These are phyloP conservation scores for Tubosaeta sp. DNA, from an alignment of 768 basidiomycete genomes.

Conservation along the genomic window DNA sequence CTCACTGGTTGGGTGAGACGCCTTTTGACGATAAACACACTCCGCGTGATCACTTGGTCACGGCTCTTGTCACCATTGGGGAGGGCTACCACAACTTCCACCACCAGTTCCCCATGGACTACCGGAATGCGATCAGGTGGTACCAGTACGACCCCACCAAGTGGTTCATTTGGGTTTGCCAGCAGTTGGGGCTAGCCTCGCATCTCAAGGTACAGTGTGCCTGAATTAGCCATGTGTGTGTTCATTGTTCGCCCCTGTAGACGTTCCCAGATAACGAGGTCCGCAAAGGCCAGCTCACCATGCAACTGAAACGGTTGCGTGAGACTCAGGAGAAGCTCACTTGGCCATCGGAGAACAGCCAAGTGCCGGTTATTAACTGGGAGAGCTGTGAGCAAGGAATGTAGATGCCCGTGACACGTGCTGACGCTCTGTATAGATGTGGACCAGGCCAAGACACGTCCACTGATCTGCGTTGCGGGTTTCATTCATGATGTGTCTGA, in stretches of 20 bases:
- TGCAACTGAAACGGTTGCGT: conserved; percentile 87
- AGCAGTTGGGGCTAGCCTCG: conserved; percentile 45
- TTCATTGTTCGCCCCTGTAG: conserved; percentile 13
- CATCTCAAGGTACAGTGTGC: conserved; percentile 47
- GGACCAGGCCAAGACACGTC: conserved; percentile 72
- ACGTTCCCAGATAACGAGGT: conserved; percentile 69
- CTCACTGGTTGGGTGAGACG: conserved; percentile 91
- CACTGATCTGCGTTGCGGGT: conserved; percentile 81
- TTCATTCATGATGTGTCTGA: conserved; percentile 87
- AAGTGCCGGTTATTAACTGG: conserved; percentile 82
- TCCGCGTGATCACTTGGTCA: conserved; percentile 84
- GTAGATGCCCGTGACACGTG: not conserved
- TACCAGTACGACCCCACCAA: conserved; percentile 92
- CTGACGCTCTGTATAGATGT: conserved; percentile 47
- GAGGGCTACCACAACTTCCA: conserved; percentile 99
- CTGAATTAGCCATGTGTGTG: not conserved
- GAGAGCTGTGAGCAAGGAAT: conserved; percentile 59
- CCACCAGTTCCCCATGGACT: conserved; percentile 96
- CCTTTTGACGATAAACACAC: conserved; percentile 96
- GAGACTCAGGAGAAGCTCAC: conserved; percentile 68
- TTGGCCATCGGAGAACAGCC: conserved; percentile 75
- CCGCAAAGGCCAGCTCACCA: conserved; percentile 86
- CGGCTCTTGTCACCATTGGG: conserved; percentile 86
- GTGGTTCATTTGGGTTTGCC: conserved; percentile 68
- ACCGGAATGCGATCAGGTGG: conserved; percentile 91